Evolutionary conservation across 2,329 filamentous ascomycete species (phyloP), one percentile per base, ranked within the genome.

Genomic region (Hirsutella thompsonii): DNA sequence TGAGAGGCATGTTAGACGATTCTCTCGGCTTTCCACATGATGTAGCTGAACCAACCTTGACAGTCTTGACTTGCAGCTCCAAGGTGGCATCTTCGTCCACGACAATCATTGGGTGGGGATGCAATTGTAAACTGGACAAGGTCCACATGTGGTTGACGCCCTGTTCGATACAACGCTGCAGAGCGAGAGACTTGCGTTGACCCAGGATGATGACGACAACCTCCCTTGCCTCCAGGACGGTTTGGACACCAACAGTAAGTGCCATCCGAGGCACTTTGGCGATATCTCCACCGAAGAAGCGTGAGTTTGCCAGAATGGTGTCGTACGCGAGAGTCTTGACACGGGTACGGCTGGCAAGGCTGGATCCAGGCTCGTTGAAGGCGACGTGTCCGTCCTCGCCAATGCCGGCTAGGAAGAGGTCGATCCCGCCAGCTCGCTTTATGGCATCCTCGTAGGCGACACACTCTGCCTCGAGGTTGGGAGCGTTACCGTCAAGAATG

Each of bases 131-230:
- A 41, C 77, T 79, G 8, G 84, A 90, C 6, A 92, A 70, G 1
- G 86, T 90, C 85, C 86, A 93, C 83, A 90, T 90, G 63, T 92
- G 86, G 59, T 88, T 90, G 46, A 93, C 75, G 23, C 81, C 82
- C 42, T 81, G 80, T 59, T 93, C 86, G 47, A 93, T 76, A 50
- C 83, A 88, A 52, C 78, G 81, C 58, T 89, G 82, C 47, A 93
- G 64, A 21, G 86, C 86, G 28, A 83, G 66, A 1, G 85, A 77
- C 62, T 93, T 93, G 67, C 86, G 83, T 35, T 83, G 78, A 19
- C 86, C 86, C 1, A 84, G 76, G 47, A 88, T 86, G 51, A 93
- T 85, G 50, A 88, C 79, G 21, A 92, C 78, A 9, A 93, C 83
- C 61, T 92, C 86, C 41, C 81, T 69, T 3, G 85, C 80, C 57